Evolutionary conservation across 305 asterid genomes (phyloP).

Genomic region (Salvia sclarea): DNA sequence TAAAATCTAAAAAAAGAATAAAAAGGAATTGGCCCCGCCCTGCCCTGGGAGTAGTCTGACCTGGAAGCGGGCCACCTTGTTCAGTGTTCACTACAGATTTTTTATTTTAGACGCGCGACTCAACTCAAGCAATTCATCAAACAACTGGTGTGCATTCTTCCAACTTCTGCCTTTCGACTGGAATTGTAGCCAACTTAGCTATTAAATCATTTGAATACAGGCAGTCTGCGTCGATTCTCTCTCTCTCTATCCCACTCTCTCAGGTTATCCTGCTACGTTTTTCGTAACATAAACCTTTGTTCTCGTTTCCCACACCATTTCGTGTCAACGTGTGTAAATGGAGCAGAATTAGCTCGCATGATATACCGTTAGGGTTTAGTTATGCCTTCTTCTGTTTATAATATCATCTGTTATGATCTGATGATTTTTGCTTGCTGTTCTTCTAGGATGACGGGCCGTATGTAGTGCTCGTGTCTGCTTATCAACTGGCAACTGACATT

Average conservation of each 20-base stretch:
- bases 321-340: not conserved
- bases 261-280: not conserved
- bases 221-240: not conserved
- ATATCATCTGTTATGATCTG: not conserved
- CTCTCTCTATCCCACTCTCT: not conserved
- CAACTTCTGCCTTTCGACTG: not conserved
- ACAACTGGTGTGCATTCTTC: not conserved
- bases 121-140: slow-evolving; percentile 18
- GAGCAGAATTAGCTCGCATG: not conserved
- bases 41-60: no score
- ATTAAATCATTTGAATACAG: not conserved
- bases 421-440: slow-evolving; percentile 5
- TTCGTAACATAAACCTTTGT: not conserved
- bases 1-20: no score
- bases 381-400: not conserved
- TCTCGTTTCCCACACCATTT: not conserved
- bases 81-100: no score
- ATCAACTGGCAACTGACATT: slow-evolving; percentile 1
- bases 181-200: not conserved
- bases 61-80: not conserved
- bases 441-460: slow-evolving; percentile 23
- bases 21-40: no score
- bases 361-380: not conserved
- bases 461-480: slow-evolving; percentile 7
- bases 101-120: not conserved